Evolutionary conservation across 495 filamentous ascomycete genomes (phyloP).

Genomic region (Jackrogersella multiformis): DNA sequence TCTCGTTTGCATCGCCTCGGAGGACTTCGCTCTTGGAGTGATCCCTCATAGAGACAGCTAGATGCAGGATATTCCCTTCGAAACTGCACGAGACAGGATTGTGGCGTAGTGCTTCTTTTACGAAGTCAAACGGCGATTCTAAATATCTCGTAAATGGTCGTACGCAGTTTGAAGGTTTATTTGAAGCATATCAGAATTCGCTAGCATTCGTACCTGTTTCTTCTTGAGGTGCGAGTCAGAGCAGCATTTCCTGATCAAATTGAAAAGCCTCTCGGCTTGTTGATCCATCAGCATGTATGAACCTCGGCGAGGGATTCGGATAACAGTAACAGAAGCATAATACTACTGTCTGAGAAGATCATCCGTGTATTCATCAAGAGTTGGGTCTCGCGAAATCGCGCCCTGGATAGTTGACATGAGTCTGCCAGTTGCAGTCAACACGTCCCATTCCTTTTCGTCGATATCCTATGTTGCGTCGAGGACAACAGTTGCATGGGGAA

Average conservation of each 20-base stretch:
- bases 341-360: not conserved
- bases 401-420: slow-evolving; percentile 5
- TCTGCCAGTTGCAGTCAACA: not conserved
- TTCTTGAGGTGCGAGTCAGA: not conserved
- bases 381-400: not conserved
- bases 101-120: not conserved
- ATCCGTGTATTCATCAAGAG: not conserved
- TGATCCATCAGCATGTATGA: slow-evolving; percentile 13
- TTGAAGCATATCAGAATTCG: not conserved
- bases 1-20: not conserved
- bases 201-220: slow-evolving; percentile 1
- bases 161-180: not conserved
- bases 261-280: not conserved
- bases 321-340: not conserved
- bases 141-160: slow-evolving; percentile 1
- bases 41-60: not conserved
- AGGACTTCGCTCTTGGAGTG: not conserved
- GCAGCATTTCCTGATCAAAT: not conserved
- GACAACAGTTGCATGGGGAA: not conserved
- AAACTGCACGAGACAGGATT: slow-evolving; percentile 1
- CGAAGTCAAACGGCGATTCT: not conserved
- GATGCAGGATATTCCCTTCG: not conserved
- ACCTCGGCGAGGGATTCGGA: not conserved
- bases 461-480: slow-evolving; percentile 1
- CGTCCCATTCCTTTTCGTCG: slow-evolving; percentile 1